Conservation (phyloP, 108 stramenopile genomes). For the Cyclotella sp. region DNA sequence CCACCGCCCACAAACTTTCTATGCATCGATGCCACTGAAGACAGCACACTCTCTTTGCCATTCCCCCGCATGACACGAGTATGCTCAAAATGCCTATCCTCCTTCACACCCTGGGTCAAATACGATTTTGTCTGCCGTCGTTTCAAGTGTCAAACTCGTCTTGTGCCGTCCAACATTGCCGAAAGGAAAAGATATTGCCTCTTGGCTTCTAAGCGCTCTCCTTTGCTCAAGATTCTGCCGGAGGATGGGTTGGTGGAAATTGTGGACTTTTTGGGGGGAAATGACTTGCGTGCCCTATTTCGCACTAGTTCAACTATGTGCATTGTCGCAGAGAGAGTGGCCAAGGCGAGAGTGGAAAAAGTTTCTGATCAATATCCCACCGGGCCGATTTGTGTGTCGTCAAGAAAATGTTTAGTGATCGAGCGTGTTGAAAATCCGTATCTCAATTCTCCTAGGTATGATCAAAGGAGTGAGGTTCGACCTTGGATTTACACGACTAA, state of each 20-base stretch:
- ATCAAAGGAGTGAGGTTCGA: slow-evolving; percentile 23
- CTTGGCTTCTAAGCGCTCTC: slow-evolving; percentile 8
- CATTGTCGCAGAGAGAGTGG: slow-evolving; percentile 37
- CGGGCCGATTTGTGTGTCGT: slow-evolving; percentile 28
- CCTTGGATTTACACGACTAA: slow-evolving; percentile 17
- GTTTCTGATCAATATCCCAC: slow-evolving; percentile 24
- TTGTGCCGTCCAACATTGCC: slow-evolving; percentile 38
- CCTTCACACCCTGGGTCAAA: slow-evolving; percentile 38
- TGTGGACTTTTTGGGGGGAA: slow-evolving; percentile 36
- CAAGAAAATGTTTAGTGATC: slow-evolving; percentile 1
- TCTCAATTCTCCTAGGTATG: not conserved
- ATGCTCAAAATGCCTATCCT: slow-evolving; percentile 34
- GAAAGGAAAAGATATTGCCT: slow-evolving; percentile 35
- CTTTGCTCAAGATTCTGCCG: slow-evolving; percentile 35
- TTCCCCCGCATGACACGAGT: slow-evolving; percentile 30
- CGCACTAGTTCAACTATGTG: slow-evolving; percentile 35
- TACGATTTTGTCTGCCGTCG: slow-evolving; percentile 42
- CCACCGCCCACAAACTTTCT: not conserved
- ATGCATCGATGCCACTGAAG: not conserved
- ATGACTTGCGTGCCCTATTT: slow-evolving; percentile 30
- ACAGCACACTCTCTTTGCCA: not conserved
- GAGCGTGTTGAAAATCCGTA: not conserved
- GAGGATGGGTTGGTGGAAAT: slow-evolving; percentile 44
- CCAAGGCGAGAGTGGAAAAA: slow-evolving; percentile 27
- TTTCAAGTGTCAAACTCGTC: slow-evolving; percentile 42